These are phyloP conservation scores for Schizonepeta tenuifolia DNA, from an alignment of 257 asterid species.

Conservation along the genomic window DNA sequence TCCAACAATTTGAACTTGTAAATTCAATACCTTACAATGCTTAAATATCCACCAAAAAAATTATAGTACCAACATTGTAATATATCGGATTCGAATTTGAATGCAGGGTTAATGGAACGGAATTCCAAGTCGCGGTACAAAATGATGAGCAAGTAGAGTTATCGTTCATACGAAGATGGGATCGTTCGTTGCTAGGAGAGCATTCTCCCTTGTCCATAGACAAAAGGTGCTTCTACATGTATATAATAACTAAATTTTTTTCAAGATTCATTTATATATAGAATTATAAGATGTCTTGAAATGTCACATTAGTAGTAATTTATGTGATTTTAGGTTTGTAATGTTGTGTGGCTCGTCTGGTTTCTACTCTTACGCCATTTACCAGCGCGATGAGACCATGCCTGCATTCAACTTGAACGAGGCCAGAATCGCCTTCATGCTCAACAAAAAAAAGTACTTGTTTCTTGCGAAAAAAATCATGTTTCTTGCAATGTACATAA, in stretches of 20 bases:
- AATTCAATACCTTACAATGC: not conserved
- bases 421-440: conserved; percentile 65
- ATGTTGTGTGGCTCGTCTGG: conserved; percentile 54
- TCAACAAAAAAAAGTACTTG: conserved; percentile 47
- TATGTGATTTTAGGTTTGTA: conserved; percentile 42
- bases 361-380: conserved; percentile 61
- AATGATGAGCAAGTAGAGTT: conserved; percentile 59
- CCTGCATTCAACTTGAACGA: conserved; percentile 57
- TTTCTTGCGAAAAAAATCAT: not conserved
- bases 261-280: not conserved
- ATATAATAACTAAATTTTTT: too few species aligned
- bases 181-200: conserved; percentile 38
- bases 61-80: not conserved
- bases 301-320: not conserved
- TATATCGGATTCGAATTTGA: not conserved
- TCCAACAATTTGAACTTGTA: not conserved
- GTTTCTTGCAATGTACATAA: not conserved
- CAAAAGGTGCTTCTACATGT: conserved; percentile 47
- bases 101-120: conserved; percentile 48
- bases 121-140: conserved; percentile 46
- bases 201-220: conserved; percentile 51
- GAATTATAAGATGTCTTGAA: not conserved
- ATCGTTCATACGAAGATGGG: conserved; percentile 60
- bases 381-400: conserved; percentile 50
- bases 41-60: not conserved